Evolutionary conservation across 2,329 filamentous ascomycete genomes (phyloP), one percentile per base, ranked within the genome.

Genomic region (Colletotrichum neosansevieriae): DNA sequence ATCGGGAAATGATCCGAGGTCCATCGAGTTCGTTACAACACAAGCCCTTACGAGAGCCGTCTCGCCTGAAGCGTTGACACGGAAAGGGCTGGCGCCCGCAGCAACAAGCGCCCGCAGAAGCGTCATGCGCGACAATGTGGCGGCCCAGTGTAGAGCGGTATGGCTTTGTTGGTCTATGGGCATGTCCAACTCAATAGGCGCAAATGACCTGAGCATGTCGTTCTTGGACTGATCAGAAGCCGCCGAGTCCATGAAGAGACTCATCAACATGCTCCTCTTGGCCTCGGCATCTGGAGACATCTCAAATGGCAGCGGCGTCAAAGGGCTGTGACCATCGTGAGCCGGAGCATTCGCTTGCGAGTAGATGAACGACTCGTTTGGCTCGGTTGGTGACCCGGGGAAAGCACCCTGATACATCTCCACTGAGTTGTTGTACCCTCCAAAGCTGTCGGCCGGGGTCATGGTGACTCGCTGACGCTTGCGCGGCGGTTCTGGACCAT

Each of bases 111-210:
- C 87, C 61, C 92, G 90, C 64, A 98, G 84, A 6, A 99, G 85
- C 1, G 92, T 88, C 77, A 97, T 91, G 15, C 95, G 91, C 3
- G 94, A 94, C 53, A 99, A 85, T 4, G 96, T 98, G 5, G 96
- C 94, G 2, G 96, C 96, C 96, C 96, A 99, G 76, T 98, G 95
- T 45, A 99, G 84, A 3, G 94, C 94, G 17, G 94, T 98, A 75
- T 98, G 94, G 40, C 91, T 91, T 67, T 94, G 94, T 29, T 91
- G 87, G 75, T 99, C 96, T 65, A 99, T 93, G 2, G 96, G 95
- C 77, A 96, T 91, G 75, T 99, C 96, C 21, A 98, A 87, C 72
- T 99, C 95, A 44, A 91, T 83, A 0, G 93, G 89, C 1, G 89
- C 91, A 63, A 98, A 85, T 10, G 89, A 90, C 54, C 90, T 85